These are phyloP conservation scores for Kwoniella bestiolae DNA, from an alignment of 768 basidiomycete species.

Conservation along the genomic window DNA sequence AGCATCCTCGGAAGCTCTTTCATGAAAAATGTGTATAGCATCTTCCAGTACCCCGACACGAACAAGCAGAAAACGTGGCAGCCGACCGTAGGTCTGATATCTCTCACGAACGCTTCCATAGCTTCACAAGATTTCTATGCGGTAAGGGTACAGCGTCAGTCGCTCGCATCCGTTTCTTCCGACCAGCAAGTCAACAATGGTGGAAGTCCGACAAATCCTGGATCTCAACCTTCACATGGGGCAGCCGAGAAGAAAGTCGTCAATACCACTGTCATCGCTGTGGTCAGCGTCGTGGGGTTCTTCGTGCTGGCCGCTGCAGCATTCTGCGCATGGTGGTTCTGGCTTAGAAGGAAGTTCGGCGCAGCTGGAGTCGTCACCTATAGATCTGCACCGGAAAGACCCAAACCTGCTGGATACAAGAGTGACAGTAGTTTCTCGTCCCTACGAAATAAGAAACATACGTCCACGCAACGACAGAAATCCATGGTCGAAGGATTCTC, in stretches of 20 bases:
- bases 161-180: conserved; percentile 37
- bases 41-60: conserved; percentile 46
- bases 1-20: conserved; percentile 54
- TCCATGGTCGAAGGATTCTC: conserved; percentile 55
- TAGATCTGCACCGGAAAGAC: conserved; percentile 13
- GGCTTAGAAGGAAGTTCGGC: conserved; percentile 51
- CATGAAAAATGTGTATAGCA: conserved; percentile 55
- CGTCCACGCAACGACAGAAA: conserved; percentile 48
- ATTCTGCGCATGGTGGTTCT: conserved; percentile 57
- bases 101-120: conserved; percentile 51
- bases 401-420: conserved; percentile 14
- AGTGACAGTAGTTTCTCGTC: conserved; percentile 29
- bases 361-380: conserved; percentile 36
- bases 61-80: conserved; percentile 39
- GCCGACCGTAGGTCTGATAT: conserved; percentile 50
- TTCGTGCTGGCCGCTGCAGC: conserved; percentile 49
- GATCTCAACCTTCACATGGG: conserved; percentile 12
- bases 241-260: conserved; percentile 32
- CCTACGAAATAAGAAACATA: conserved; percentile 45
- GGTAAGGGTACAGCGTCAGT: conserved; percentile 46
- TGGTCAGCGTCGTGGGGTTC: conserved; percentile 44
- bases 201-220: conserved; percentile 22
- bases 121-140: conserved; percentile 55
- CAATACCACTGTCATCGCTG: conserved; percentile 45
- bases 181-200: conserved; percentile 28